Base-by-base conservation (phyloP, 495 filamentous ascomycete genomes). In the Friedmanniomyces simplex region DNA sequence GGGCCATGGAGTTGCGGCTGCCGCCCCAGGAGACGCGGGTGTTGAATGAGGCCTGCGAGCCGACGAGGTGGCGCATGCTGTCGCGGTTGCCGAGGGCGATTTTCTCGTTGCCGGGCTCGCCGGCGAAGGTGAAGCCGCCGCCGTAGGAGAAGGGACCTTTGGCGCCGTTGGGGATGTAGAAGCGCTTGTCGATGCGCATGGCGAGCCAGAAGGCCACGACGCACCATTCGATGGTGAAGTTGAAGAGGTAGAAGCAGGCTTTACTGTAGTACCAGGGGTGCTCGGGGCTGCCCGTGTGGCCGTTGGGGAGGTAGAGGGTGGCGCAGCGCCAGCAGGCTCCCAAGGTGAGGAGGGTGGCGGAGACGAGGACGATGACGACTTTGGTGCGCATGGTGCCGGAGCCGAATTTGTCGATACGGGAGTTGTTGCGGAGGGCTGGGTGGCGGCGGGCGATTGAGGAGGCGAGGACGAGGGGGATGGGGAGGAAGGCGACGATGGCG, bases 401-500 rank as follows among this genome's bases (percentile, higher is more conserved):
- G 5, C 90, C 90, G 62, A 94, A 89, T 56, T 82, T 79, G 53
- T 93, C 85, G 20, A 82, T 64, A 1, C 64, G 59, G 1, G 63
- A 65, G 21, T 12, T 49, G 7, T 24, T 45, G 14, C 43, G 50
- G 37, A 52, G 50, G 11, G n/a, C 8, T 0, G 48, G 53, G 2
- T 73, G 71, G 6, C 69, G 68, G 5, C 81, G 78, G 8, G 82
- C 72, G 30, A 82, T 36, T n/a, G 82, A 55, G 0, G 79, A 75
- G 16, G 81, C 21, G 3, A 73, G 11, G 14, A 86, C 68, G 10
- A 91, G 69, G 0, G 82, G 79, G 21, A 95, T 68, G 0, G 91
- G 89, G 8, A 93, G 71, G 69, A 90, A 89, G 2, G 84, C 77
- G 51, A 93, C 73, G 52, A 86, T 68, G n/a, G 82, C 72, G 61